Base-by-base conservation (phyloP, 306 rosid species). In the Inga oerstediana region DNA sequence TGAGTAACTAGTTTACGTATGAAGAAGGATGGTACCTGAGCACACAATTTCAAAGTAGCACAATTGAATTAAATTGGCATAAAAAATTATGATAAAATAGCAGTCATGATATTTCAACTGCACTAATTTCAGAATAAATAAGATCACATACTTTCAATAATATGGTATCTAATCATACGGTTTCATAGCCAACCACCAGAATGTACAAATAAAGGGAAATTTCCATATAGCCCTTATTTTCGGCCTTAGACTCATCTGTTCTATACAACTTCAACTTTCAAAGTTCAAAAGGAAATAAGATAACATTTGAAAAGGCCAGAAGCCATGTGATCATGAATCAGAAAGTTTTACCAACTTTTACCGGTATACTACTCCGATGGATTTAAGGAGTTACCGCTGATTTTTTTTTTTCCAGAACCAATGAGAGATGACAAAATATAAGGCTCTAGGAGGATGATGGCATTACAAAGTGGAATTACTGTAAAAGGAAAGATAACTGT, bases 1-100 rank as follows among this genome's bases (percentile, higher is more conserved):
- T 94, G 99, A 72, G 97, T 94, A 82, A 92, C 87, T 78, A 96
- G 88, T 85, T 96, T 96, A 74, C 97, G 99, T 69, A 94, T 94
- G 88, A 96, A 96, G 90, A 96, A 96, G 67, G 97, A 92, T 61
- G 99, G 99, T 70, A 96, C 99, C 99, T 96, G 94, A 66, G 75
- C 34, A 76, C 34, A 22, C 66, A 59, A 59, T 9, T 22, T 59
- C 66, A 22, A 59, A 59, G 13, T n/a, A 22, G 32, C 32, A 59
- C 34, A 24, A 37, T 44, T 61, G 12, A 24, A 37, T 44, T 61
- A 17, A 67, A 32, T 44, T 34, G 37, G 68, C 24, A 43, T 17
- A 39, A 12, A 82, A 65, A 82, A 62, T 70, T 27, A 80, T 37
- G 46, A 84, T 20, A 10, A 9, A 44, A 67, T 58, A 70, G 32